Evolutionary conservation across 768 basidiomycete genomes (phyloP).

Genomic region (Russula lepida): DNA sequence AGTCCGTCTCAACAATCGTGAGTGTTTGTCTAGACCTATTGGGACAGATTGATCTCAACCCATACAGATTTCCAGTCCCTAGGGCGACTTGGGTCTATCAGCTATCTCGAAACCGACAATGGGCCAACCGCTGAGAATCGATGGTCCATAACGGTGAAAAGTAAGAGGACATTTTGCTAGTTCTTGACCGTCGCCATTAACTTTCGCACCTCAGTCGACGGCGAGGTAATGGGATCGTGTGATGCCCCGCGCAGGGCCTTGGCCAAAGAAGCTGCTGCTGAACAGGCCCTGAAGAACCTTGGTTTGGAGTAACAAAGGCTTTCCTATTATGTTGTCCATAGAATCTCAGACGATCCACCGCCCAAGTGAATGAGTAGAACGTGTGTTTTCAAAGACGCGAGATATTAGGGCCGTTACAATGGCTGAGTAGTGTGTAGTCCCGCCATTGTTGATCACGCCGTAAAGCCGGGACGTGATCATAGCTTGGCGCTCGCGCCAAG

Average conservation of each 20-base stretch:
- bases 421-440: too few relatives aligned
- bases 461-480: neutral
- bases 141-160: conserved; percentile 9
- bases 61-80: conserved; percentile 11
- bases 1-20: conserved; percentile 20
- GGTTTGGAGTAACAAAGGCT: neutral
- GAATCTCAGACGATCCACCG: neutral
- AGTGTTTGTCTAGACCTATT: neutral
- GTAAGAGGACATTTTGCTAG: conserved; percentile 21
- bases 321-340: neutral
- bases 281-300: conserved; percentile 24
- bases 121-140: conserved; percentile 5
- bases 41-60: neutral
- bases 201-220: conserved; percentile 1
- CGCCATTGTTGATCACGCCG: conserved; percentile 8
- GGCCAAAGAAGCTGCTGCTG: conserved; percentile 31
- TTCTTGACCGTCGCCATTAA: neutral
- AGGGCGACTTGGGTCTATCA: neutral
- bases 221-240: conserved; percentile 37
- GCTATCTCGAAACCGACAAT: conserved; percentile 9
- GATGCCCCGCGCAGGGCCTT: conserved; percentile 34
- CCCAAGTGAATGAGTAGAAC: neutral
- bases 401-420: neutral
- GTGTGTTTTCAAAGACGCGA: neutral
- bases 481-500: conserved; percentile 10